A percentile compares a stretch with the other conserved stretches of the same genome.
phyloP scores from a whole-genome alignment of 805 yeast species.

The Grigorovia transvaalensis region DNA sequence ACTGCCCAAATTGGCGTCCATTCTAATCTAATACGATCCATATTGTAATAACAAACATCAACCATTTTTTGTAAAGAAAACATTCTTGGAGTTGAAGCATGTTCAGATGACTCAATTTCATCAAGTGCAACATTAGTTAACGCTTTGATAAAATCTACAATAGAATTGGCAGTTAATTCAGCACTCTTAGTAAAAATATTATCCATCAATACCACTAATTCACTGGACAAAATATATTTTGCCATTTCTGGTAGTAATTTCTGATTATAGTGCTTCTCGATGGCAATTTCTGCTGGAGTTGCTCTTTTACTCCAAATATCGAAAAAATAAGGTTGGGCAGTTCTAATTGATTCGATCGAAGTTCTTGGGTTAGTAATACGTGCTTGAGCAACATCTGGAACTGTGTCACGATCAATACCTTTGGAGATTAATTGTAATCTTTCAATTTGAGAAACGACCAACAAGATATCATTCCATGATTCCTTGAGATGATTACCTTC shows the following conservation, averaged over 20 bases:
- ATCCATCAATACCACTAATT: slow-evolving; percentile 71
- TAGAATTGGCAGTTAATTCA: slow-evolving; percentile 69
- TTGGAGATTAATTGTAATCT: slow-evolving; percentile 78
- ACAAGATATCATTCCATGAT: slow-evolving; percentile 79
- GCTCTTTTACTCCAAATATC: slow-evolving; percentile 46
- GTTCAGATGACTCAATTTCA: slow-evolving; percentile 83
- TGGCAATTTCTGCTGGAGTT: slow-evolving; percentile 56
- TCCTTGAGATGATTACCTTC: slow-evolving; percentile 67
- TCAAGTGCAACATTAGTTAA: slow-evolving; percentile 78
- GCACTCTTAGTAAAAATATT: slow-evolving; percentile 78
- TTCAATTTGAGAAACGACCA: slow-evolving; percentile 83
- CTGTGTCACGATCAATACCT: slow-evolving; percentile 71
- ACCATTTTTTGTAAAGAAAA: slow-evolving; percentile 92
- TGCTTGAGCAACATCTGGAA: slow-evolving; percentile 80
- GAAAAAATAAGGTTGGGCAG: slow-evolving; percentile 37
- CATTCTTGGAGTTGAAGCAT: slow-evolving; percentile 74
- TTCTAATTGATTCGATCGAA: slow-evolving; percentile 44
- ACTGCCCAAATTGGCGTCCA: slow-evolving; percentile 95
- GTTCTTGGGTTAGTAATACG: slow-evolving; percentile 45
- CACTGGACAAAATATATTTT: slow-evolving; percentile 49
- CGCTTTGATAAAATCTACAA: slow-evolving; percentile 78
- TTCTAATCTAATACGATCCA: slow-evolving; percentile 90
- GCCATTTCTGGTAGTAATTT: slow-evolving; percentile 51
- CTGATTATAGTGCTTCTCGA: slow-evolving; percentile 62
- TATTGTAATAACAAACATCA: slow-evolving; percentile 94